Evolutionary conservation across 352 stramenopile genomes (phyloP), one percentile per base, ranked within the genome.

Genomic region (Thraustochytrium sp.): DNA sequence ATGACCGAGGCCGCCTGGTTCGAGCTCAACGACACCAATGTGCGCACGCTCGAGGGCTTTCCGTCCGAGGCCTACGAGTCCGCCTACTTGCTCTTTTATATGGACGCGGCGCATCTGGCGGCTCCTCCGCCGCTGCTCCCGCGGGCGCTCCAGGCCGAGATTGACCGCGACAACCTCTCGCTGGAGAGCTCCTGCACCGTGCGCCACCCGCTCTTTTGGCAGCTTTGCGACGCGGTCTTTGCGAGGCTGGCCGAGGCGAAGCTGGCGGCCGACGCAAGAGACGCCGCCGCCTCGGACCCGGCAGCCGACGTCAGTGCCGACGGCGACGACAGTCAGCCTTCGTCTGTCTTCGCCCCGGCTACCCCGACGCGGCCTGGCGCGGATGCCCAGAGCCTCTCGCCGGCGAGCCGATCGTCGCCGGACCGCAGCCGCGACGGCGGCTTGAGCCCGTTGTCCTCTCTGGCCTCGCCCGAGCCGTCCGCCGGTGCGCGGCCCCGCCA

Each of bases 11-110:
- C 31, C 34, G 38, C 68, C 21, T 80, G 68, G 68, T 80, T 21
- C n/a, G 68, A 80, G 31, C 23, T 80, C 18, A 80, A 80, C 40
- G 68, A 80, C 51, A 40, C n/a, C 5, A 44, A 54, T 46, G 68
- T 51, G 68, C 48, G 68, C 11, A 44, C 53, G 8, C n/a, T 80
- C 1, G 68, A 80, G 11, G 68, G 68, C n/a, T 68, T 80, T 31
- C 68, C 68, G 4, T 16, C 68, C n/a, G 68, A 80, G 26, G 68
- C 68, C 23, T 80, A 40, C 31, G 11, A 68, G n/a, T 80, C 68
- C 3, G 68, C 68, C 16, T 80, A 80, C 34, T 29, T 80, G 5
- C 34, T 80, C 4, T 80, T 42, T 42, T 80, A 80, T 26, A 48
- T 51, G 29, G 68, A 68, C 23, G 16, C n/a, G 53, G 18, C 29